Evolutionary conservation across 1,284 basidiomycete genomes (phyloP).

Genomic region (Ustilago vetiveriae): DNA sequence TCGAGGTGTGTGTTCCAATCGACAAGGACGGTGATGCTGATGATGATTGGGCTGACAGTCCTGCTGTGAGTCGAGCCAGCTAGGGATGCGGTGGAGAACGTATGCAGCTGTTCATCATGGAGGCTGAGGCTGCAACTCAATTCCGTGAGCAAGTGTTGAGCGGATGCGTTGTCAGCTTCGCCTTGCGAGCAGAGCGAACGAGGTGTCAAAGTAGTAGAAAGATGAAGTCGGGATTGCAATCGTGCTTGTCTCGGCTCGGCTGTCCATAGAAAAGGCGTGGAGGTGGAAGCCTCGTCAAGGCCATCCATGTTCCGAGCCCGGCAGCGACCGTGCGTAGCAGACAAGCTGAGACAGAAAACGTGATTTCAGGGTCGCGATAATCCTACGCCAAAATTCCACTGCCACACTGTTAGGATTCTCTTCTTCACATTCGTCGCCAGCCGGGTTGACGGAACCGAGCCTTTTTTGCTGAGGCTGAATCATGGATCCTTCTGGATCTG

Average conservation of each 20-base stretch:
- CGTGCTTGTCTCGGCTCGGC: slow-evolving; percentile 2
- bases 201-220: too few relatives aligned
- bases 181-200: too few relatives aligned
- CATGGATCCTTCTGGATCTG: slow-evolving; percentile 1
- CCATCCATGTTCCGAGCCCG: not conserved
- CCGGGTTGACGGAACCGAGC: slow-evolving; percentile 15
- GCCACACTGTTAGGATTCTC: not conserved
- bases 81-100: not conserved
- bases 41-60: not conserved
- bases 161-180: too few relatives aligned
- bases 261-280: slow-evolving; percentile 2
- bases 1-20: too few relatives aligned
- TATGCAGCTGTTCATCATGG: not conserved
- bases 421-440: not conserved
- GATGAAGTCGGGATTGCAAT: not conserved
- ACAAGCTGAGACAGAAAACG: too few relatives aligned
- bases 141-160: too few relatives aligned
- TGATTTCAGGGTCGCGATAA: not conserved
- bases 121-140: too few relatives aligned
- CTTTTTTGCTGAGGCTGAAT: not conserved
- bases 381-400: too few relatives aligned
- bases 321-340: slow-evolving; percentile 8
- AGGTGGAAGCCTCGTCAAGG: not conserved
- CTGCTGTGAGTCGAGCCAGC: not conserved
- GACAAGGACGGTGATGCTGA: too few relatives aligned